Evolutionary conservation across 1,139 yeast species (phyloP).

Genomic region (Yamadazyma atmosphaerica): DNA sequence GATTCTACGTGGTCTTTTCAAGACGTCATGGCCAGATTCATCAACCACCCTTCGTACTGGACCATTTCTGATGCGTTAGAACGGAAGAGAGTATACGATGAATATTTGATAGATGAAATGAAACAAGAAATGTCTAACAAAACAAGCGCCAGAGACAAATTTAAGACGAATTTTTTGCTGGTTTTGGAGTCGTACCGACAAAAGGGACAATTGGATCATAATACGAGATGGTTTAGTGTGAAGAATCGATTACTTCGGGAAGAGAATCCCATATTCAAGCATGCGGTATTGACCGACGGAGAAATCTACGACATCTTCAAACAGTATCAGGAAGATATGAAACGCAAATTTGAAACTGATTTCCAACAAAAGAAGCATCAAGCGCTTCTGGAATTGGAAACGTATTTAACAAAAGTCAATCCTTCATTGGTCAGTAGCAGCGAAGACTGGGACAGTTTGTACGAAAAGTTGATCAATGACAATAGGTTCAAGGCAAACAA

Average conservation of each 20-base stretch:
- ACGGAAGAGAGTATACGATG: slow-evolving; percentile 66
- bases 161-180: slow-evolving; percentile 52
- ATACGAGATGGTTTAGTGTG: slow-evolving; percentile 68
- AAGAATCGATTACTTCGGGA: slow-evolving; percentile 48
- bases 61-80: slow-evolving; percentile 57
- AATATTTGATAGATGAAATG: slow-evolving; percentile 54
- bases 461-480: slow-evolving; percentile 41
- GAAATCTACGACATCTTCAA: slow-evolving; percentile 54
- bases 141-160: slow-evolving; percentile 52
- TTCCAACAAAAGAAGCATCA: slow-evolving; percentile 36
- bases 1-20: slow-evolving; percentile 80
- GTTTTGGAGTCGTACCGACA: slow-evolving; percentile 41
- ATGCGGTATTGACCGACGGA: slow-evolving; percentile 59
- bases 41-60: slow-evolving; percentile 71
- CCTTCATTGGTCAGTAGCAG: slow-evolving; percentile 30
- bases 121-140: slow-evolving; percentile 56
- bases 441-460: slow-evolving; percentile 48
- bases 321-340: slow-evolving; percentile 47
- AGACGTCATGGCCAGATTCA: slow-evolving; percentile 59
- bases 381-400: slow-evolving; percentile 54
- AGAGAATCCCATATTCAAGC: slow-evolving; percentile 66
- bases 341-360: slow-evolving; percentile 34
- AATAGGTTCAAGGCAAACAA: slow-evolving; percentile 58
- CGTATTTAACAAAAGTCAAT: slow-evolving; percentile 43
- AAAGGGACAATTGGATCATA: slow-evolving; percentile 45